Evolutionary conservation across 2,329 filamentous ascomycete genomes (phyloP).

Genomic region (Raffaelea albimanens): DNA sequence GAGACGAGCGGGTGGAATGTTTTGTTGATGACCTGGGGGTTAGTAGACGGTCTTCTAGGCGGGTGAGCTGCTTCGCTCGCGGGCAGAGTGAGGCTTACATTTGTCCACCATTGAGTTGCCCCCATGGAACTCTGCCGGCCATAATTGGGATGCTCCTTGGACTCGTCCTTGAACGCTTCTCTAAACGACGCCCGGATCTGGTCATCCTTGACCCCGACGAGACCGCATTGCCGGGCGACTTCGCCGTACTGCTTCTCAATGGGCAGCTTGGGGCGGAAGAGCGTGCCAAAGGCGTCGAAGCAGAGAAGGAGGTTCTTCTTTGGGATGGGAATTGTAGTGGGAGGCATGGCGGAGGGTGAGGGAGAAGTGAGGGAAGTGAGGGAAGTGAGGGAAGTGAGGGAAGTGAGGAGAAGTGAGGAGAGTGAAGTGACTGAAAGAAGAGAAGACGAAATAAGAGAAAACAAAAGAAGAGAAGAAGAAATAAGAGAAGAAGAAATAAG

Average conservation of each 20-base stretch:
- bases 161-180: slow-evolving; percentile 37
- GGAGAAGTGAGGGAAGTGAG: no score
- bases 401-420: no score
- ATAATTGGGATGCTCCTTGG: slow-evolving; percentile 45
- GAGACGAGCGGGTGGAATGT: slow-evolving; percentile 36
- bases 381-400: no score
- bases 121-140: slow-evolving; percentile 42
- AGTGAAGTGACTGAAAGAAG: no score
- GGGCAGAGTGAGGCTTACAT: slow-evolving; percentile 40
- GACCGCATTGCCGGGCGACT: slow-evolving; percentile 39
- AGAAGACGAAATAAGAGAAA: no score
- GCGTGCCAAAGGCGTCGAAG: slow-evolving; percentile 57
- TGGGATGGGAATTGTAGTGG: slow-evolving; percentile 1
- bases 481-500: no score
- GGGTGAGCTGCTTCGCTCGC: no score
- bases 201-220: slow-evolving; percentile 30
- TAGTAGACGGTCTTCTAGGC: no score
- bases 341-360: no score
- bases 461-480: no score
- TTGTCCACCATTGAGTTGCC: slow-evolving; percentile 49
- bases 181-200: slow-evolving; percentile 25
- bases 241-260: slow-evolving; percentile 45
- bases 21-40: slow-evolving; percentile 38
- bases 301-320: slow-evolving; percentile 43
- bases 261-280: slow-evolving; percentile 42